A percentile compares a stretch with the other conserved stretches of the same genome.
Evolutionary conservation across 2,329 filamentous ascomycete genomes (phyloP).

Genomic region (Monilinia laxa): DNA sequence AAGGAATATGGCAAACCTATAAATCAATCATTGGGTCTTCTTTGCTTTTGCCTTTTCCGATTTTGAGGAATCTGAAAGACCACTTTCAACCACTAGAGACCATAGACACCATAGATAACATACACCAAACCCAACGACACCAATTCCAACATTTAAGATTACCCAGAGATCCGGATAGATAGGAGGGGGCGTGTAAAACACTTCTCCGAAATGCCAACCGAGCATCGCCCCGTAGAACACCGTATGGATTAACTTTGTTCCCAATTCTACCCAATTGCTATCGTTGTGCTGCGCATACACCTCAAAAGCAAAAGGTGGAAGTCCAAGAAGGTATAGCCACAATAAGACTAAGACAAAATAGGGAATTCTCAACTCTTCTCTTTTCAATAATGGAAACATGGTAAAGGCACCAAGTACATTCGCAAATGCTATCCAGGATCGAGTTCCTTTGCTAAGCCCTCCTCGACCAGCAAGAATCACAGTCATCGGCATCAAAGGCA

Average conservation of each 20-base stretch:
- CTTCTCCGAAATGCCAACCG: constrained; percentile 77
- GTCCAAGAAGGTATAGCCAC: constrained; percentile 87
- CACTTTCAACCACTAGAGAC: constrained; percentile 59
- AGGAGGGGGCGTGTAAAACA: constrained; percentile 63
- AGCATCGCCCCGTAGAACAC: constrained; percentile 76
- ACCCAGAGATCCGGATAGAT: constrained; percentile 93
- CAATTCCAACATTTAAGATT: constrained; percentile 83
- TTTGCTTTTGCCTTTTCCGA: constrained; percentile 30
- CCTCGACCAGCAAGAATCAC: constrained; percentile 75
- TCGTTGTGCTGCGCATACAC: constrained; percentile 61
- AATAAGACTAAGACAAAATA: constrained; percentile 82
- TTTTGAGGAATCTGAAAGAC: constrained; percentile 29
- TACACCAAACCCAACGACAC: constrained; percentile 78
- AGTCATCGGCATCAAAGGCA: constrained; percentile 92
- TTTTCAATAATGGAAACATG: constrained; percentile 83
- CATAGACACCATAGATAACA: constrained; percentile 92
- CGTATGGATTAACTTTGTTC: constrained; percentile 69
- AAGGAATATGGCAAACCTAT: constrained; percentile 36
- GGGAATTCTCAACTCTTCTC: constrained; percentile 80
- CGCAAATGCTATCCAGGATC: constrained; percentile 94
- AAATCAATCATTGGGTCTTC: constrained; percentile 33
- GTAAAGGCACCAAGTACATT: constrained; percentile 91
- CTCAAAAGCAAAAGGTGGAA: constrained; percentile 73
- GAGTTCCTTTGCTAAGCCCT: constrained; percentile 71
- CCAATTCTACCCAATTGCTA: constrained; percentile 49